Conservation (phyloP, 2,329 filamentous ascomycete species). For the Aureobasidium namibiae region DNA sequence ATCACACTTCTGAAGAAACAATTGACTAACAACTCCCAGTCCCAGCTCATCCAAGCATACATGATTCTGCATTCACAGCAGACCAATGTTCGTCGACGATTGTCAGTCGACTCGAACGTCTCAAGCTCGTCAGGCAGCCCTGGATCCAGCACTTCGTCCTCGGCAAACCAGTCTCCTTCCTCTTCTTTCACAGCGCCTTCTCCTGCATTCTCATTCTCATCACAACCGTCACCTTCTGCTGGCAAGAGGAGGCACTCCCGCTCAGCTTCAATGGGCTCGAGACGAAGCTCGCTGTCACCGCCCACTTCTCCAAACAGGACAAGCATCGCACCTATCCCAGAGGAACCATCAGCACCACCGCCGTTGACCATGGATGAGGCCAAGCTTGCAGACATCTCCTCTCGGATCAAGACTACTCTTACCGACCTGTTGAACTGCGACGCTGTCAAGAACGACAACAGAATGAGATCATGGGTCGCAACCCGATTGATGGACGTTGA, state of each 20-base stretch:
- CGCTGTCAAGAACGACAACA: slow-evolving; percentile 38
- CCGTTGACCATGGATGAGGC: slow-evolving; percentile 33
- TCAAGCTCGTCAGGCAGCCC: background rate
- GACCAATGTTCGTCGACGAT: slow-evolving; percentile 30
- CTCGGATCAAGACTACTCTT: slow-evolving; percentile 46
- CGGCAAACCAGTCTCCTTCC: slow-evolving; percentile 12
- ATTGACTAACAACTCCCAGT: slow-evolving; percentile 3
- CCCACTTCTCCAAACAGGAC: slow-evolving; percentile 10
- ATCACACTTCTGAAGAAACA: background rate
- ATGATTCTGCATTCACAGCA: slow-evolving; percentile 33
- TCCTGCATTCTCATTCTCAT: slow-evolving; percentile 17
- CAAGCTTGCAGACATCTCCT: slow-evolving; percentile 42
- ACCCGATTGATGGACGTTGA: slow-evolving; percentile 46
- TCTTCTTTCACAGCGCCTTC: slow-evolving; percentile 13
- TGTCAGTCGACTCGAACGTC: slow-evolving; percentile 27
- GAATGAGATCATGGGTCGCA: slow-evolving; percentile 44
- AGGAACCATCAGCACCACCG: slow-evolving; percentile 16
- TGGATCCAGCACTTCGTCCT: slow-evolving; percentile 1
- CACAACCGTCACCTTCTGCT: slow-evolving; percentile 8
- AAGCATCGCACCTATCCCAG: slow-evolving; percentile 16
- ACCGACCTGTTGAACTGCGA: slow-evolving; percentile 48
- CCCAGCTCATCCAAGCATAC: slow-evolving; percentile 28
- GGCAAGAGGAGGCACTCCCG: slow-evolving; percentile 10
- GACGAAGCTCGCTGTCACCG: slow-evolving; percentile 14
- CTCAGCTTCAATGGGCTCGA: slow-evolving; percentile 2